Conservation (phyloP, 805 yeast genomes). For the Cyberlindnera mississippiensis region DNA sequence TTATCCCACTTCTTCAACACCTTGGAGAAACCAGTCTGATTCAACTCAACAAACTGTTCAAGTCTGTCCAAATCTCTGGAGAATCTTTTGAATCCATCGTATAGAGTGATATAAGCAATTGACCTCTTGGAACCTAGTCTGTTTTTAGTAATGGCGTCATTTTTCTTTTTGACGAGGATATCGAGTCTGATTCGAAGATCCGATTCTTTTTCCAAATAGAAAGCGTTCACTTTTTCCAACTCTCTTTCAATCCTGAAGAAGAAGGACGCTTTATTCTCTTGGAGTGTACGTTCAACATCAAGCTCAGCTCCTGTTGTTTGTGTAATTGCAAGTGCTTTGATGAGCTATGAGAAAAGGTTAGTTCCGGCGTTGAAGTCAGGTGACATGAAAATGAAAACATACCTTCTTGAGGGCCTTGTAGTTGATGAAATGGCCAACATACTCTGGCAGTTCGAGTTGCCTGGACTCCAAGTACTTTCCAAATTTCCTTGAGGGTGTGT, state of each 20-base stretch:
- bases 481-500: slow-evolving; percentile 57
- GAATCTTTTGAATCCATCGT: slow-evolving; percentile 85
- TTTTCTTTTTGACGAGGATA: slow-evolving; percentile 67
- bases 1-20: slow-evolving; percentile 98
- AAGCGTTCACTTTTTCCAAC: slow-evolving; percentile 90
- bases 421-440: slow-evolving; percentile 88
- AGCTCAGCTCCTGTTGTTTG: slow-evolving; percentile 21
- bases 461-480: slow-evolving; percentile 94
- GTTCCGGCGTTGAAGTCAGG: background rate
- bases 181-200: slow-evolving; percentile 78
- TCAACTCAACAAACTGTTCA: slow-evolving; percentile 91
- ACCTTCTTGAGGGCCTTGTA: slow-evolving; percentile 85
- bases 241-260: slow-evolving; percentile 89
- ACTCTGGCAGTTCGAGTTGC: slow-evolving; percentile 92
- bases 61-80: slow-evolving; percentile 83
- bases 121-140: slow-evolving; percentile 55
- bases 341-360: slow-evolving; percentile 38
- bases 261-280: slow-evolving; percentile 87
- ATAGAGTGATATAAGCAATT: slow-evolving; percentile 74
- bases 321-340: slow-evolving; percentile 68
- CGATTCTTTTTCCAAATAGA: slow-evolving; percentile 86
- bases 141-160: slow-evolving; percentile 41
- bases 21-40: slow-evolving; percentile 93
- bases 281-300: slow-evolving; percentile 51
- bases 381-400: background rate